These are phyloP conservation scores for Lichtheimia ornata DNA, from an alignment of 371 early-diverging fungal species.

Conservation along the genomic window DNA sequence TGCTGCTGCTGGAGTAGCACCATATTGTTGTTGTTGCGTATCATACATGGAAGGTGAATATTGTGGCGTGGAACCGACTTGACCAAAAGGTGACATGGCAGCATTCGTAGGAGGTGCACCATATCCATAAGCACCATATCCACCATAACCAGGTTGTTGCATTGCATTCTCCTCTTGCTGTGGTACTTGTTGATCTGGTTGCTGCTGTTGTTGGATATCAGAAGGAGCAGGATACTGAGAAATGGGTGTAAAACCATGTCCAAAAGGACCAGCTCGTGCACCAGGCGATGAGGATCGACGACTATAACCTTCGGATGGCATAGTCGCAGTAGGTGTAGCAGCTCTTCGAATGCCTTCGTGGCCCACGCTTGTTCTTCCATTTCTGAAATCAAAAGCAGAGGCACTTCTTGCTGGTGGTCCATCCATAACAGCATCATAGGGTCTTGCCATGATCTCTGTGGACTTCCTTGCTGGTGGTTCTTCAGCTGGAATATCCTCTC, in stretches of 20 bases:
- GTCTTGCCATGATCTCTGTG: conserved; percentile 45
- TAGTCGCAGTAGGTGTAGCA: conserved; percentile 23
- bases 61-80: conserved; percentile 2
- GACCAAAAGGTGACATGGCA: conserved; percentile 38
- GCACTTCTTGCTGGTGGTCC: conserved; percentile 31
- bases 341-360: conserved; percentile 25
- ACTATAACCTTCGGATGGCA: conserved; percentile 17
- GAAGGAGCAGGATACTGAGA: conserved; percentile 1
- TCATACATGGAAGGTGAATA: not conserved
- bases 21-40: not conserved
- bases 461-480: conserved; percentile 43
- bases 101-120: conserved; percentile 20
- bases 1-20: too few relatives aligned
- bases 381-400: conserved; percentile 31
- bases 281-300: conserved; percentile 17
- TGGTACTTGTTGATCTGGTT: not conserved
- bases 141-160: conserved; percentile 9
- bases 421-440: conserved; percentile 16
- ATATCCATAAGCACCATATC: conserved; percentile 26
- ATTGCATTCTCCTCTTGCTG: not conserved
- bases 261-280: conserved; percentile 12
- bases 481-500: conserved; percentile 53
- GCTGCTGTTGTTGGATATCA: conserved; percentile 8
- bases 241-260: conserved; percentile 15
- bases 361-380: conserved; percentile 16